phyloP scores from a whole-genome alignment of 495 filamentous ascomycete species.

The Hamigera avellanea region DNA sequence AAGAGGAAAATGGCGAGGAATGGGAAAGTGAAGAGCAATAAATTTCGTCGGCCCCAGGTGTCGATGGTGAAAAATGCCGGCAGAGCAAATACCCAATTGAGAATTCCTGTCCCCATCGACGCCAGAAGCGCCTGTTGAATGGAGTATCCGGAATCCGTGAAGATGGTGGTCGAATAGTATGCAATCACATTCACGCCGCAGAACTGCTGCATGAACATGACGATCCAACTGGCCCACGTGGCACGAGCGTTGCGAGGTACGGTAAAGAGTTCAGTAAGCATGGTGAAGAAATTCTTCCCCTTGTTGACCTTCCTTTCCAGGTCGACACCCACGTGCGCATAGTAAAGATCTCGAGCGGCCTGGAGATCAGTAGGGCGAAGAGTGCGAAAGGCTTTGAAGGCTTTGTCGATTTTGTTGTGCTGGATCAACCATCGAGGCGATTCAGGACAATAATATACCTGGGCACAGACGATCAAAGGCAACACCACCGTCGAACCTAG shows the following conservation, averaged over 20 bases:
- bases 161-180: conserved; percentile 46
- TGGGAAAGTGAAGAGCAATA: conserved; percentile 56
- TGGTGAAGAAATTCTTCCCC: conserved; percentile 34
- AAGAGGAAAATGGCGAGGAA: conserved; percentile 48
- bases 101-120: conserved; percentile 51
- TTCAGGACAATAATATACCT: conserved; percentile 53
- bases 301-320: conserved; percentile 33
- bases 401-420: conserved; percentile 33
- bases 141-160: conserved; percentile 35
- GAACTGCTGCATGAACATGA: conserved; percentile 43
- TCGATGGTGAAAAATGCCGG: conserved; percentile 61
- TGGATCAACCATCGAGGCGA: conserved; percentile 59
- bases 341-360: conserved; percentile 43
- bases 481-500: conserved; percentile 35
- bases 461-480: conserved; percentile 30
- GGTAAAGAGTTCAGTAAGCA: conserved; percentile 41
- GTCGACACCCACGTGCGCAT: conserved; percentile 35
- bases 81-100: conserved; percentile 54
- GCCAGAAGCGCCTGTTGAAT: conserved; percentile 37
- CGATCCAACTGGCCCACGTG: conserved; percentile 37
- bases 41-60: conserved; percentile 48
- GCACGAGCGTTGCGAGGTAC: conserved; percentile 43
- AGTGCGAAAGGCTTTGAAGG: conserved; percentile 31
- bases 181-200: conserved; percentile 43
- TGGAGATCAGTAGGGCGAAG: conserved; percentile 36